These are phyloP conservation scores for Phytophthora macrochlamydospora DNA, from an alignment of 352 stramenopile species.

Conservation along the genomic window DNA sequence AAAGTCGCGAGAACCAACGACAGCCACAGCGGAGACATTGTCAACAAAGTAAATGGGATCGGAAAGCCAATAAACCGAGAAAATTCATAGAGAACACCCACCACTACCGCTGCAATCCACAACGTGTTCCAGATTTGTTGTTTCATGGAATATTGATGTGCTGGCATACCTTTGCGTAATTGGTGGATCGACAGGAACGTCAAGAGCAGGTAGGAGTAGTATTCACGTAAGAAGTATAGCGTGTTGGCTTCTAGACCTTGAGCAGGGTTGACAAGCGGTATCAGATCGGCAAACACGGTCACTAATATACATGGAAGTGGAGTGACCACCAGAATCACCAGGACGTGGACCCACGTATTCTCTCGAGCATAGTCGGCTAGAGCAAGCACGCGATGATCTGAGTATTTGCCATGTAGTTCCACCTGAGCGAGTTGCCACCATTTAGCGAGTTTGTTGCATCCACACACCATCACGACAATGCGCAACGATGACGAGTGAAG, in stretches of 20 bases:
- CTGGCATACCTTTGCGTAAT: slow-evolving; percentile 14
- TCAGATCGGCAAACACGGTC: slow-evolving; percentile 22
- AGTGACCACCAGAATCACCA: slow-evolving; percentile 15
- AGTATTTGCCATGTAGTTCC: slow-evolving; percentile 27
- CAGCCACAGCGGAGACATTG: slow-evolving; percentile 4
- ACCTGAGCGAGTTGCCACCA: slow-evolving; percentile 23
- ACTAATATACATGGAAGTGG: slow-evolving; percentile 24
- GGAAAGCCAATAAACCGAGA: slow-evolving; percentile 26
- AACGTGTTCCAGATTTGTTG: background rate
- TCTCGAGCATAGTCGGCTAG: slow-evolving; percentile 8
- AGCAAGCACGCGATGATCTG: slow-evolving; percentile 5
- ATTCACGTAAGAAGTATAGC: slow-evolving; percentile 23
- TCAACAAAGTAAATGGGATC: slow-evolving; percentile 26
- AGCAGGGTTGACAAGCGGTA: slow-evolving; percentile 11
- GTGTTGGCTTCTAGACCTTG: slow-evolving; percentile 17
- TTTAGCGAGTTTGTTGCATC: background rate
- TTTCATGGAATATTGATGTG: slow-evolving; percentile 6
- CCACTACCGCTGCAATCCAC: background rate
- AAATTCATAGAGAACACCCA: background rate
- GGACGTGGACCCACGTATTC: slow-evolving; percentile 9
- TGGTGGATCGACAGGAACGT: slow-evolving; percentile 22
- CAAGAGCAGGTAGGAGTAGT: slow-evolving; percentile 17
- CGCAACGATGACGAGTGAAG: too few relatives aligned
- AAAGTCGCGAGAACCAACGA: background rate
- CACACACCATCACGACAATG: background rate